Percentiles rank a stretch among this genome's conserved stretches.
Conservation (phyloP, 148 eudicot species). For the Silene uniflora region DNA sequence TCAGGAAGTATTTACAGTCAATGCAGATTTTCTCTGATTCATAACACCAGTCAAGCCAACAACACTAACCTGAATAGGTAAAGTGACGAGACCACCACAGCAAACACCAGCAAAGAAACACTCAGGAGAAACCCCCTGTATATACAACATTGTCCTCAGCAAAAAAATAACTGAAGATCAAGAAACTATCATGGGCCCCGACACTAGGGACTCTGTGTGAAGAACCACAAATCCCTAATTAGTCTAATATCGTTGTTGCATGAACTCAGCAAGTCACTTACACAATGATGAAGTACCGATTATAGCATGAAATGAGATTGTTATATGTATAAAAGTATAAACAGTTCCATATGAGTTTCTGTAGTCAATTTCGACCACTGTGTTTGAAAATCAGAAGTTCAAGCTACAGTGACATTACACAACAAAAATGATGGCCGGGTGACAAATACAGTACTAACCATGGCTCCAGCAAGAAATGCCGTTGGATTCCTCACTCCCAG, state of each 20-base stretch:
- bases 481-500: conserved; percentile 93
- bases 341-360: not conserved
- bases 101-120: conserved; percentile 95
- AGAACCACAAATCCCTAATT: not conserved
- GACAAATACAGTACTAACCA: conserved; percentile 44
- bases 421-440: not conserved
- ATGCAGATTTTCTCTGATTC: not conserved
- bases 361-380: not conserved
- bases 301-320: too few species aligned
- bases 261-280: too few species aligned
- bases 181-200: too few species aligned
- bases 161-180: not conserved
- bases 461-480: conserved; percentile 84
- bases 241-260: not conserved
- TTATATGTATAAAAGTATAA: too few species aligned
- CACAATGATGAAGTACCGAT: too few species aligned
- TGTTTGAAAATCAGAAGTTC: not conserved
- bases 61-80: conserved; percentile 69
- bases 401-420: not conserved
- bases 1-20: not conserved
- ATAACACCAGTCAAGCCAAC: conserved; percentile 2
- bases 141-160: conserved; percentile 8
- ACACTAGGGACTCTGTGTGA: not conserved
- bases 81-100: conserved; percentile 81
- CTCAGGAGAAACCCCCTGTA: conserved; percentile 83